These are phyloP conservation scores for Penicillium aurantiogriseum DNA, from an alignment of 2,329 filamentous ascomycete species.

Conservation along the genomic window DNA sequence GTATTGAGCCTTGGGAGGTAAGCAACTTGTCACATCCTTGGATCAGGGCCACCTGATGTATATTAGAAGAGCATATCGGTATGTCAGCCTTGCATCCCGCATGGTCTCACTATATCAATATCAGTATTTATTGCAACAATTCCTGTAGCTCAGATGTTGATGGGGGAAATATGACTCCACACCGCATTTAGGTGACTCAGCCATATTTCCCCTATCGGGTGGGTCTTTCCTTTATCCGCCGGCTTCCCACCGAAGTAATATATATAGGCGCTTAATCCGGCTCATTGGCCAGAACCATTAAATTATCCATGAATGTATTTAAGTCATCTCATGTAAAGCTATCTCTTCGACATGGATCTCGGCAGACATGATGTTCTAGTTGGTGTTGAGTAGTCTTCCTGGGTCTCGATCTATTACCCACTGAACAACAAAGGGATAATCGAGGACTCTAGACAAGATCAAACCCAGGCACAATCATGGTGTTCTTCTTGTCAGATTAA, in stretches of 20 bases:
- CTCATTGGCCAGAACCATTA: not conserved
- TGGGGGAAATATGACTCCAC: too few relatives aligned
- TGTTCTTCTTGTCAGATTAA: too few relatives aligned
- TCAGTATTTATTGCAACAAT: not conserved
- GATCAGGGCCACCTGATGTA: not conserved
- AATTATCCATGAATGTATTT: not conserved
- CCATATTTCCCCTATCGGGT: too few relatives aligned
- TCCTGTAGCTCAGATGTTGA: too few relatives aligned
- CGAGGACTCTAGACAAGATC: not conserved
- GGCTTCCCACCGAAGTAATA: not conserved
- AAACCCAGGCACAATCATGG: too few relatives aligned
- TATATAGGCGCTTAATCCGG: not conserved
- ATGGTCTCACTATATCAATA: not conserved
- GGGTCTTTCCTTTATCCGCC: not conserved
- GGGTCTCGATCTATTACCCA: not conserved
- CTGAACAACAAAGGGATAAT: too few relatives aligned
- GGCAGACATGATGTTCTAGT: not conserved
- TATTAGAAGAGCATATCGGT: not conserved
- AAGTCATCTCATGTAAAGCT: too few relatives aligned
- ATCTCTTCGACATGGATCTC: not conserved
- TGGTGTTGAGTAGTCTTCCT: not conserved
- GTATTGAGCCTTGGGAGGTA: not conserved
- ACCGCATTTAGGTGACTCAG: too few relatives aligned
- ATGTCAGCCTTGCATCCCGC: not conserved
- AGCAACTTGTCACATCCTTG: not conserved